Evolutionary conservation across 108 stramenopile genomes (phyloP).

Genomic region (Schizochytrium sp.): DNA sequence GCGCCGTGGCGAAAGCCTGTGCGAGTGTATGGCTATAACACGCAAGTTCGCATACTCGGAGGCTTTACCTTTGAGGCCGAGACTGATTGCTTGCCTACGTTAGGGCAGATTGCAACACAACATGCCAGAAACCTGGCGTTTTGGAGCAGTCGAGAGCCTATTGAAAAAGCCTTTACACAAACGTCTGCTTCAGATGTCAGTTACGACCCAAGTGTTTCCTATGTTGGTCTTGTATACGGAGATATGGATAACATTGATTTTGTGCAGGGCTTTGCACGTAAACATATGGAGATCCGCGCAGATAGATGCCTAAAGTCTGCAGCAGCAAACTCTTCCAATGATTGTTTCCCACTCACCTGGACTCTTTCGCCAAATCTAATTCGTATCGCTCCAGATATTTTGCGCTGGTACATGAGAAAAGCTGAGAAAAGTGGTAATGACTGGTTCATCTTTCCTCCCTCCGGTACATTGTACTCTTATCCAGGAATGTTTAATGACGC

Average conservation of each 20-base stretch:
- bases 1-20: conserved; percentile 60
- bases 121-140: conserved; percentile 46
- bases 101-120: conserved; percentile 59
- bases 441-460: conserved; percentile 64
- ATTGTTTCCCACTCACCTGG: conserved; percentile 66
- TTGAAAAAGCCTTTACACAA: conserved; percentile 11
- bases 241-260: conserved; percentile 65
- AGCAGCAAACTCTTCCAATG: neutral
- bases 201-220: conserved; percentile 38
- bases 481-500: conserved; percentile 32
- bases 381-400: conserved; percentile 35
- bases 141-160: conserved; percentile 26
- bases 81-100: conserved; percentile 49
- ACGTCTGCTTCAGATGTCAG: neutral
- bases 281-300: conserved; percentile 11
- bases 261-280: neutral
- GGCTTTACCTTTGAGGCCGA: conserved; percentile 65
- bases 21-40: conserved; percentile 64
- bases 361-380: conserved; percentile 59
- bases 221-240: conserved; percentile 59
- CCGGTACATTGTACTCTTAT: conserved; percentile 63
- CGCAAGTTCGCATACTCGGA: conserved; percentile 6
- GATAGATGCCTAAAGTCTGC: neutral
- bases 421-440: conserved; percentile 44
- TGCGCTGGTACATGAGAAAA: conserved; percentile 59